Evolutionary conservation across 371 early-diverging fungal species (phyloP).

Genomic region (Apophysomyces elegans): DNA sequence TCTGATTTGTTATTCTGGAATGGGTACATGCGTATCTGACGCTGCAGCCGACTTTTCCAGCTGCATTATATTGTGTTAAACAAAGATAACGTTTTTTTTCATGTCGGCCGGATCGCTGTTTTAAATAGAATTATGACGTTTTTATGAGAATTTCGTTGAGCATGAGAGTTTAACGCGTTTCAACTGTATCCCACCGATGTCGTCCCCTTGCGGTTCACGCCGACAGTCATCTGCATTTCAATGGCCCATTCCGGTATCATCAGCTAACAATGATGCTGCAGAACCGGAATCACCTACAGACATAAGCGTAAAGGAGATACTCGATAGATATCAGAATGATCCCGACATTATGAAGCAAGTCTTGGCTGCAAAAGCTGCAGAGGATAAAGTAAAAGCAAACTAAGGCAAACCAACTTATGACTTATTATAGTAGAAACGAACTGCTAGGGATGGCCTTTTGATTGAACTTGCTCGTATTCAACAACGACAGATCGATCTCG

Average conservation of each 20-base stretch:
- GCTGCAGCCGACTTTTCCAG: too few relatives aligned
- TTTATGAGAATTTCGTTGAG: too few relatives aligned
- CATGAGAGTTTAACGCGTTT: background rate
- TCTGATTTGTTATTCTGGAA: too few relatives aligned
- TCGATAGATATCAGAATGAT: slow-evolving; percentile 45
- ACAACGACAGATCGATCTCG: slow-evolving; percentile 39
- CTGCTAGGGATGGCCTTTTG: slow-evolving; percentile 38
- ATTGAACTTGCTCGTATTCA: slow-evolving; percentile 44
- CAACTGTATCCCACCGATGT: background rate
- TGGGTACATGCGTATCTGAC: too few relatives aligned
- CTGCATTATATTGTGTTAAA: too few relatives aligned
- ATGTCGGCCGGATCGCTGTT: too few relatives aligned
- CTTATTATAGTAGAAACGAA: slow-evolving; percentile 32
- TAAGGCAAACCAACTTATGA: background rate
- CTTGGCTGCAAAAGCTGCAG: slow-evolving; percentile 53
- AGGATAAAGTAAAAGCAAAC: slow-evolving; percentile 47
- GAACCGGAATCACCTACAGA: slow-evolving; percentile 19
- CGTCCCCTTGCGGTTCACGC: slow-evolving; percentile 10
- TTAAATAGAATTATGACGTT: too few relatives aligned
- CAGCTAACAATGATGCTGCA: slow-evolving; percentile 1
- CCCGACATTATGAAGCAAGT: slow-evolving; percentile 48
- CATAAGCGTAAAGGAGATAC: slow-evolving; percentile 48
- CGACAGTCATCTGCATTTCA: slow-evolving; percentile 29
- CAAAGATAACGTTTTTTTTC: too few relatives aligned
- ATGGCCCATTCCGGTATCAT: slow-evolving; percentile 31